Base-by-base conservation (phyloP, 306 rosid genomes). In the Corylus heterophylla region DNA sequence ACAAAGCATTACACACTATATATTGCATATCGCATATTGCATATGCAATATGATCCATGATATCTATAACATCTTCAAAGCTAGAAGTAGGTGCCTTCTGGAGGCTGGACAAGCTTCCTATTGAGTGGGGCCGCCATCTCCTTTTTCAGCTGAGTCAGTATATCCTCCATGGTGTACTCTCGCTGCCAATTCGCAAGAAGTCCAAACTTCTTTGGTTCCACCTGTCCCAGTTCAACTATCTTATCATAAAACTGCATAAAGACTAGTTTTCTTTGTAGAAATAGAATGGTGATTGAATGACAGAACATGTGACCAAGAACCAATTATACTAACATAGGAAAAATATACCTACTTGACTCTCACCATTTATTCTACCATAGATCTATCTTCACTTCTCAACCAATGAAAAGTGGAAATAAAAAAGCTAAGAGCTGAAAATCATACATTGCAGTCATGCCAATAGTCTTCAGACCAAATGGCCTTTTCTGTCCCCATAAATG, bases 71-170 rank as follows among this genome's bases (percentile, higher is more conserved):
- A 44, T 76, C 83, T 68, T 73, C 79, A 85, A 74, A 80, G 78
- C 94, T 96, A 96, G 89, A 96, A 96, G 91, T 89, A 90, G 89
- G 98, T 91, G 42, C 98, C 99, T 79, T 96, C 99, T 1, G 99
- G 98, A 54, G 99, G 99, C 88, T 96, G 99, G 73, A 96, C 99
- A 81, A 96, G 93, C 94, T 93, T 96, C 77, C 99, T 89, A 91
- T 93, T 96, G 64, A 93, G 98, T 4, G 98, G 89, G 42, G 96
- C 88, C 0, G 97, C 93, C 99, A 96, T 96, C 86, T 96, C 99
- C 92, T 93, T 96, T 85, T 96, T 96, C 97, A 96, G 91, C 90
- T 96, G 98, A 47, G 98, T 93, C 83, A 96, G 96, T 66, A 96
- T 91, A 79, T 91, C 98, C 90, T 96, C 99, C 99, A 96, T 96